Evolutionary conservation across 371 early-diverging fungal species (phyloP).

Genomic region (Actinomucor elegans): DNA sequence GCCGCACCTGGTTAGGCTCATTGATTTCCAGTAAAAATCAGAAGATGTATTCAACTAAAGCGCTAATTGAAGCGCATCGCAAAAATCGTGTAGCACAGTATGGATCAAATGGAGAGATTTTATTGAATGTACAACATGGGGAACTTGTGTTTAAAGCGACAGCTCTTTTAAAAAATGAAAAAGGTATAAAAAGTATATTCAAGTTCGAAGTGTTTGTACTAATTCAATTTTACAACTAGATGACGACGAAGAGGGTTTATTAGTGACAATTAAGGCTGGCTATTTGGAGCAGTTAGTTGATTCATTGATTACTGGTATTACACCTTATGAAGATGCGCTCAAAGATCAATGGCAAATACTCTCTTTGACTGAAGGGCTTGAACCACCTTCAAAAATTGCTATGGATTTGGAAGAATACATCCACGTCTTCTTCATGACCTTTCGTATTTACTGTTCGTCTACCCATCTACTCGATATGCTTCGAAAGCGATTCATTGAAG

Average conservation of each 20-base stretch:
- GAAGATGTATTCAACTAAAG: conserved; percentile 27
- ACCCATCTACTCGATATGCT: conserved; percentile 51
- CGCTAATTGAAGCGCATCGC: conserved; percentile 24
- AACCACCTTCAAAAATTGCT: neutral
- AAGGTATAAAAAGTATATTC: too few relatives aligned
- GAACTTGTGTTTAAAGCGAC: conserved; percentile 29
- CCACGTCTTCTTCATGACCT: conserved; percentile 57
- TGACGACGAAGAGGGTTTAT: conserved; percentile 3
- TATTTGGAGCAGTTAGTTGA: conserved; percentile 54
- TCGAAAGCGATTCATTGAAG: conserved; percentile 42
- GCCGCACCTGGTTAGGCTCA: conserved; percentile 39
- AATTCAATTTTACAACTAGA: neutral
- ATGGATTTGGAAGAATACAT: conserved; percentile 53
- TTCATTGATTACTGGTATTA: conserved; percentile 51
- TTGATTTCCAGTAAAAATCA: conserved; percentile 28
- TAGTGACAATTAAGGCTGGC: conserved; percentile 54
- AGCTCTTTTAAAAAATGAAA: conserved; percentile 13
- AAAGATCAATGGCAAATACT: conserved; percentile 47
- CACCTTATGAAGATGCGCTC: conserved; percentile 35
- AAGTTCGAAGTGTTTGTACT: too few relatives aligned
- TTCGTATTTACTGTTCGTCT: conserved; percentile 53
- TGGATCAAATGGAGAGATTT: conserved; percentile 16
- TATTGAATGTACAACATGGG: conserved; percentile 18
- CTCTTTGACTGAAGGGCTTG: conserved; percentile 15
- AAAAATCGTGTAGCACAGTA: conserved; percentile 17